phyloP scores from a whole-genome alignment of 768 basidiomycete genomes.

The Podaxis sp. region DNA sequence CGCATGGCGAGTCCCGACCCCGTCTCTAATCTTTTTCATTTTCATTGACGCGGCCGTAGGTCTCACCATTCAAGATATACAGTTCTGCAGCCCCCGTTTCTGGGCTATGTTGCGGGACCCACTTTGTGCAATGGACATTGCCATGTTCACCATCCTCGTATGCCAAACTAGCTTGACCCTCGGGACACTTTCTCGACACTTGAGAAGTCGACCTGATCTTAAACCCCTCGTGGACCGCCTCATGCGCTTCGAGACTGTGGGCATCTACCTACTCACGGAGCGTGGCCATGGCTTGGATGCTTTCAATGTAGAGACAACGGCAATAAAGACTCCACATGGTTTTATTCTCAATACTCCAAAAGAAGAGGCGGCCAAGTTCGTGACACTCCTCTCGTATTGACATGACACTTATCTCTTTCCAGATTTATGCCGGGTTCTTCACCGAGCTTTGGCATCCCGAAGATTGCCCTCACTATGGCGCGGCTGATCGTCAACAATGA shows the following conservation, averaged over 20 bases:
- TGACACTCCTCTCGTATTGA: conserved; percentile 7
- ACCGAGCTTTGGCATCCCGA: conserved; percentile 51
- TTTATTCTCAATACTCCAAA: conserved; percentile 56
- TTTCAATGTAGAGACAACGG: conserved; percentile 62
- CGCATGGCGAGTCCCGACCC: conserved; percentile 39
- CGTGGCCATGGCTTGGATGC: conserved; percentile 62
- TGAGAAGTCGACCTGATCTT: conserved; percentile 48
- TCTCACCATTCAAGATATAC: conserved; percentile 46
- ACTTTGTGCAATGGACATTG: conserved; percentile 48
- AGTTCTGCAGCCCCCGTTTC: conserved; percentile 46
- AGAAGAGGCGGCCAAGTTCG: conserved; percentile 60
- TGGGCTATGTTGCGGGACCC: conserved; percentile 58
- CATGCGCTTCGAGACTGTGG: conserved; percentile 53
- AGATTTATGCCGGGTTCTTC: conserved; percentile 64
- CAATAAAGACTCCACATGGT: conserved; percentile 46
- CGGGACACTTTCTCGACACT: conserved; percentile 54
- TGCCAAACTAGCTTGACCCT: conserved; percentile 52
- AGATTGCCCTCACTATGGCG: conserved; percentile 58
- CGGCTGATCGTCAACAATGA: conserved; percentile 49
- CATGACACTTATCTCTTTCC: conserved; percentile 13
- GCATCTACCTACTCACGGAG: conserved; percentile 54
- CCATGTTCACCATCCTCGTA: conserved; percentile 53
- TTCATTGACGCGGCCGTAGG: conserved; percentile 26
- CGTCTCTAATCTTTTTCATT: conserved; percentile 2
- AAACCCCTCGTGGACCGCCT: conserved; percentile 47